Evolutionary conservation across 176 grass and related monocot species (phyloP).

Genomic region (Bonia amplexicaulis): DNA sequence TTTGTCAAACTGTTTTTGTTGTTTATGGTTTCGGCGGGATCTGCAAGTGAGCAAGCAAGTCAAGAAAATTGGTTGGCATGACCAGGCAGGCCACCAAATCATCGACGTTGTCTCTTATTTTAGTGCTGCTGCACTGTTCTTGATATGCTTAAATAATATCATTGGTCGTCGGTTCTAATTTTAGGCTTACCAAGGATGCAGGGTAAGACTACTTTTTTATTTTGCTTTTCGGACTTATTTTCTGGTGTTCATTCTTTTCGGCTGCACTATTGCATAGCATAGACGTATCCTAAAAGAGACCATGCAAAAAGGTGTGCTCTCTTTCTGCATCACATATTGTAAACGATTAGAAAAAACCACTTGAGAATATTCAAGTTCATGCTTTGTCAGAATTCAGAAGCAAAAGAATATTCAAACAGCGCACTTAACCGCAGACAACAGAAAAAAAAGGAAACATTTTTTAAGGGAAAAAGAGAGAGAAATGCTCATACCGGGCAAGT

Average conservation of each 20-base stretch:
- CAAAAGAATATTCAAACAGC: slow-evolving; percentile 6
- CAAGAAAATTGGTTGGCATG: neutral
- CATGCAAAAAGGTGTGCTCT: neutral
- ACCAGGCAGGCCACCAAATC: neutral
- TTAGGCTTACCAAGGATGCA: neutral
- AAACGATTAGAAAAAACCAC: neutral
- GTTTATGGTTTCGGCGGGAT: slow-evolving; percentile 2
- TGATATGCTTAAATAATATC: neutral
- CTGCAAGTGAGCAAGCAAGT: slow-evolving; percentile 2
- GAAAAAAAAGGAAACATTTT: neutral
- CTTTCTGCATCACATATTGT: neutral
- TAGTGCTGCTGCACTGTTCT: neutral
- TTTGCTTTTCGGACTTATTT: neutral
- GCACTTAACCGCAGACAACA: neutral
- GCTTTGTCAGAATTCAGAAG: neutral
- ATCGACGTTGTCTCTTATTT: neutral
- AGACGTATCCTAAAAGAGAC: neutral
- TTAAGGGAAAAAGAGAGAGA: neutral
- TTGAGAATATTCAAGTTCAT: neutral
- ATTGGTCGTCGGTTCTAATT: neutral
- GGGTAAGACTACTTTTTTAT: neutral
- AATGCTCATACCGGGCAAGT: slow-evolving; percentile 61
- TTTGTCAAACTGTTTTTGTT: neutral
- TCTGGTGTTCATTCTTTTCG: neutral
- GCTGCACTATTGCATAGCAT: neutral